Evolutionary conservation across 2,329 filamentous ascomycete genomes (phyloP), one percentile per base, ranked within the genome.

Genomic region (Cadophora malorum): DNA sequence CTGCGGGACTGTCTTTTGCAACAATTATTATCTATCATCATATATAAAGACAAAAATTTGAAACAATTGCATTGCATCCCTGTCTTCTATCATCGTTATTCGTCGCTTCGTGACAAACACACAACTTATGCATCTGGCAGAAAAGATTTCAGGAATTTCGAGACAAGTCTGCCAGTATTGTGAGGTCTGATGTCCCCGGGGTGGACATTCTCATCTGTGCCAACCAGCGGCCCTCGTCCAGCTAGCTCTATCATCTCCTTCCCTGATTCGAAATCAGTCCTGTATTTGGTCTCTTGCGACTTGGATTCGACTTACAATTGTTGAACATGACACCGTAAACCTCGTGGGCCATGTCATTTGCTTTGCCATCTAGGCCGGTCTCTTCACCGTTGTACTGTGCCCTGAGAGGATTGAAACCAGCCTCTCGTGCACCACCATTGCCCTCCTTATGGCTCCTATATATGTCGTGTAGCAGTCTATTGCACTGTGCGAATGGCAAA

Each of bases 381-480:
- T 16, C 28, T 4, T 6, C 53, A 6, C 63, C 59, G 5, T 64
- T 33, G 1, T 64, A 41, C 14, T 67, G 66, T 5, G 68, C 50
- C 38, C 52, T 61, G 50, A 74, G 41, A 2, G 73, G 73, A 67
- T 75, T 75, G 59, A 74, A 73, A 0, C 69, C 71, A 8, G 55
- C 67, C 6, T 73, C 72, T 33, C 68, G 66, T 19, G 56, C 53
- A 10, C 67, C 69, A 25, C 69, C 69, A 35, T 69, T 67, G 8
- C 56, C 53, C 45, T 71, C 67, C 23, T 68, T 70, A 31, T 71
- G 68, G 5, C 69, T 69, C 28, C 64, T 64, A 61, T 74, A 75
- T 28, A 74, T 73, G 3, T 74, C 73, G 65, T 75, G 74, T 31
- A 75, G 72, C 5, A 74, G 49, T n/a, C 67, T 62, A 61, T 67